Base-by-base conservation (phyloP, 2,329 filamentous ascomycete species). In the Xenoacremonium recifei region DNA sequence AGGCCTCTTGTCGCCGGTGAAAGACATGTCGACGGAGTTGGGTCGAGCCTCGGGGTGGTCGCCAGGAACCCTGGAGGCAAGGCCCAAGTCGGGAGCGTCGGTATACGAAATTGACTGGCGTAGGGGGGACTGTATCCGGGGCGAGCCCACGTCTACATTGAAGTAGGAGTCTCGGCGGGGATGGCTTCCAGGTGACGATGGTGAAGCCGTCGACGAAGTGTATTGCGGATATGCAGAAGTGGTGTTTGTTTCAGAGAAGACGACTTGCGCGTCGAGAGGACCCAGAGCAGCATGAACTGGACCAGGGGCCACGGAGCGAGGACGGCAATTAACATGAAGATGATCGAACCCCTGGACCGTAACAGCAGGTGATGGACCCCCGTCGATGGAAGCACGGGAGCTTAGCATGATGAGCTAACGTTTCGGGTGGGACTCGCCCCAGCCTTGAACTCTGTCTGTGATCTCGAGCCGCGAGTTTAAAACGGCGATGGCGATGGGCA, bases 21-120 rank as follows among this genome's bases (percentile, higher is more conserved):
- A 59, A 37, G 53, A 53, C 62, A 58, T 60, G 20, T 55, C 48
- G 54, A 66, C 12, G 62, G 65, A 37, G 61, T 66, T 34, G 13
- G 49, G 45, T 21, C 48, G 44, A 15, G 31, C 35, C 13, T 34
- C 6, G 11, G 18, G 32, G 17, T 10, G 9, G 16, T 45, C 40
- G 19, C 45, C 40, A 12, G 35, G 44, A 35, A 31, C 23, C 40
- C 19, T 49, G 43, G 37, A 49, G 38, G 16, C 37, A 42, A 37
- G 47, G n/a, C n/a, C n/a, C n/a, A 31, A 9, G 7, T 31, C 29
- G 37, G 39, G 27, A 38, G 40, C 40, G n/a, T 60, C 52, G 36
- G 44, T 49, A 35, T 56, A 50, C 34, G 53, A 60, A 34, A 59
- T 45, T 6, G 60, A 61, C 35, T 63, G 52, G 29, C 61, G 58